phyloP scores from a whole-genome alignment of 805 yeast genomes.

The Starmerella apicola region DNA sequence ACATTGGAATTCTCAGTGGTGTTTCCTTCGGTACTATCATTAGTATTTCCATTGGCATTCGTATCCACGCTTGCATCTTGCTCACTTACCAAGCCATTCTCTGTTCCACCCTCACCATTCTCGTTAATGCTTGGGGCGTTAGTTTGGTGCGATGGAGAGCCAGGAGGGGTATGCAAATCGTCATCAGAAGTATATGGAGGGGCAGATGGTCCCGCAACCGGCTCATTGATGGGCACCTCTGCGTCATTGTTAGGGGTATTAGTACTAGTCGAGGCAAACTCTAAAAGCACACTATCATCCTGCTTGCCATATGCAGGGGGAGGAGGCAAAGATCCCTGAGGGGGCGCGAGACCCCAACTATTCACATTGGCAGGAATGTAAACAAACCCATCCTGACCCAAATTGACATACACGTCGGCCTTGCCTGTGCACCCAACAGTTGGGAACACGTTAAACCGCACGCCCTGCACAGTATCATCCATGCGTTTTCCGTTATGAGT shows the following conservation, averaged over 20 bases:
- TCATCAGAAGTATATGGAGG: background rate
- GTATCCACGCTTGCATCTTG: too few relatives aligned
- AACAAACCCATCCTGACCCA: conserved; percentile 84
- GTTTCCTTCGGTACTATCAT: too few relatives aligned
- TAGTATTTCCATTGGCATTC: too few relatives aligned
- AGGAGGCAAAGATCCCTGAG: conserved; percentile 77
- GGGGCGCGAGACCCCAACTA: conserved; percentile 91
- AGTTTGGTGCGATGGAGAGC: too few relatives aligned
- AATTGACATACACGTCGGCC: conserved; percentile 72
- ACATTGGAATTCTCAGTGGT: too few relatives aligned
- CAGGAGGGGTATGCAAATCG: conserved; percentile 14
- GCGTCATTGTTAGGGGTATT: too few relatives aligned
- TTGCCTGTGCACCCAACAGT: conserved; percentile 74
- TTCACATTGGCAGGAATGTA: conserved; percentile 86
- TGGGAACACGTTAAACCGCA: conserved; percentile 70
- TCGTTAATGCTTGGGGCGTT: too few relatives aligned
- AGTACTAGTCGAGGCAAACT: too few relatives aligned
- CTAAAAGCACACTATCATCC: conserved; percentile 58
- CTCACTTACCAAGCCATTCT: too few relatives aligned
- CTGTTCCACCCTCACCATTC: too few relatives aligned
- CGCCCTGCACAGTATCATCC: conserved; percentile 63
- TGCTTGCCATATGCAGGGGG: conserved; percentile 86
- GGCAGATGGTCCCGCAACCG: conserved; percentile 5
- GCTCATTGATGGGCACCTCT: too few relatives aligned
- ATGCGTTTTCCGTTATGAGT: conserved; percentile 89